Evolutionary conservation across 2,329 filamentous ascomycete species (phyloP).

Genomic region (Aspergillus aculeatus): DNA sequence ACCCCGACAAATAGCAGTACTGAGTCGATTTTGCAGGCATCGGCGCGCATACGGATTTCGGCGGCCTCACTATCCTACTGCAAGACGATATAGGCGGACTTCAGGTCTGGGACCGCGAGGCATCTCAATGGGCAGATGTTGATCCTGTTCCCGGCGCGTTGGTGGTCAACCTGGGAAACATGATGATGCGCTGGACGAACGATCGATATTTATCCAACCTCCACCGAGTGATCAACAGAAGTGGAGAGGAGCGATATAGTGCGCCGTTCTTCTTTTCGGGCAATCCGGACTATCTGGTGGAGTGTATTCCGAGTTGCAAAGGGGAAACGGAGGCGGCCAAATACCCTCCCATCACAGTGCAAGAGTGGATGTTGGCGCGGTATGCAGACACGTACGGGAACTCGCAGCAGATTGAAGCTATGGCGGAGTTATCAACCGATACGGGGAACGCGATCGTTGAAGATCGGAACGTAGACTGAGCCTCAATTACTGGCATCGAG

Average conservation of each 20-base stretch:
- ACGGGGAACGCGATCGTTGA: background rate
- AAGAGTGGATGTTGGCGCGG: constrained; percentile 24
- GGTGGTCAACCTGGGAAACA: constrained; percentile 33
- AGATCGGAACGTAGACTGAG: background rate
- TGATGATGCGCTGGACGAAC: constrained; percentile 33
- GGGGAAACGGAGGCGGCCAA: constrained; percentile 12
- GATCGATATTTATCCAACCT: constrained; percentile 28
- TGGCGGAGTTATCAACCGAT: constrained; percentile 17
- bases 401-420: constrained; percentile 10
- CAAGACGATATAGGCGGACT: constrained; percentile 30
- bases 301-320: constrained; percentile 24
- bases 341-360: constrained; percentile 26
- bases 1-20: background rate
- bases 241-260: constrained; percentile 25
- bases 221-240: constrained; percentile 31
- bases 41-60: constrained; percentile 36
- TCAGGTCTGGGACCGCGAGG: constrained; percentile 27
- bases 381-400: constrained; percentile 27
- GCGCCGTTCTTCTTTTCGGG: constrained; percentile 31
- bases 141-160: constrained; percentile 24
- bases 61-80: constrained; percentile 33
- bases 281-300: constrained; percentile 26
- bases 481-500: too few relatives aligned
- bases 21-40: constrained; percentile 17
- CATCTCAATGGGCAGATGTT: constrained; percentile 26